Percentiles rank a stretch among this genome's conserved stretches.
Conservation (phyloP, 768 basidiomycete species). For the Myochromella boudieri region DNA sequence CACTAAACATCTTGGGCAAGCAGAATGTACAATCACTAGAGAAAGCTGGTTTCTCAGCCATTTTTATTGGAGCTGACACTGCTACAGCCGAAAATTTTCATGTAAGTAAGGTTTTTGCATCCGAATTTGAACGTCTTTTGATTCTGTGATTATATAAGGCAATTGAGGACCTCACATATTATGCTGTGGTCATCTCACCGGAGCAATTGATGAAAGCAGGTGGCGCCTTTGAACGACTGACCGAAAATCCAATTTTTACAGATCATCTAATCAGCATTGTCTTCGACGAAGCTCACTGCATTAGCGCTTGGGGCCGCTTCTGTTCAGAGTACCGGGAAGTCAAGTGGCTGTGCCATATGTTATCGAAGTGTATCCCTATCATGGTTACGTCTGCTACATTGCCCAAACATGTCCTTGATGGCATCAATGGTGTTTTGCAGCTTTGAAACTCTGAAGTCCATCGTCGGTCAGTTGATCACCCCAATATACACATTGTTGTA, state of each 20-base stretch:
- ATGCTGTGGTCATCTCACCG: neutral
- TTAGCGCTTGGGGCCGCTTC: conserved; percentile 29
- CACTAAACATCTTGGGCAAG: conserved; percentile 24
- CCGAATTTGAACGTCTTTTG: neutral
- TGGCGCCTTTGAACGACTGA: neutral
- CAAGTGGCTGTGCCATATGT: conserved; percentile 4
- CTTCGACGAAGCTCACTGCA: conserved; percentile 32
- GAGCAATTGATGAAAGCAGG: neutral
- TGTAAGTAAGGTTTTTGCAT: conserved; percentile 6
- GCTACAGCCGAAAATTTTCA: conserved; percentile 16
- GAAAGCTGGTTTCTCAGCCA: conserved; percentile 16
- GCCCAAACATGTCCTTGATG: conserved; percentile 1
- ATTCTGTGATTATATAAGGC: neutral
- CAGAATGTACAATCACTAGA: conserved; percentile 15
- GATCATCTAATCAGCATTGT: conserved; percentile 22
- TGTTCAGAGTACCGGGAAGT: conserved; percentile 23
- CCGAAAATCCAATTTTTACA: conserved; percentile 13
- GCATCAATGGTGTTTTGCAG: conserved; percentile 1
- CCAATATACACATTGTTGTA: conserved; percentile 11
- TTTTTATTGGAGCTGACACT: conserved; percentile 18
- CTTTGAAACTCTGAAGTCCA: conserved; percentile 1
- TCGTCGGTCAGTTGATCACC: conserved; percentile 9
- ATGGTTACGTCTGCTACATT: conserved; percentile 11
- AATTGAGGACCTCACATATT: neutral
- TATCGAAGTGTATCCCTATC: conserved; percentile 2